Base-by-base conservation (phyloP, 1,284 basidiomycete genomes). In the Agaricales sp. region DNA sequence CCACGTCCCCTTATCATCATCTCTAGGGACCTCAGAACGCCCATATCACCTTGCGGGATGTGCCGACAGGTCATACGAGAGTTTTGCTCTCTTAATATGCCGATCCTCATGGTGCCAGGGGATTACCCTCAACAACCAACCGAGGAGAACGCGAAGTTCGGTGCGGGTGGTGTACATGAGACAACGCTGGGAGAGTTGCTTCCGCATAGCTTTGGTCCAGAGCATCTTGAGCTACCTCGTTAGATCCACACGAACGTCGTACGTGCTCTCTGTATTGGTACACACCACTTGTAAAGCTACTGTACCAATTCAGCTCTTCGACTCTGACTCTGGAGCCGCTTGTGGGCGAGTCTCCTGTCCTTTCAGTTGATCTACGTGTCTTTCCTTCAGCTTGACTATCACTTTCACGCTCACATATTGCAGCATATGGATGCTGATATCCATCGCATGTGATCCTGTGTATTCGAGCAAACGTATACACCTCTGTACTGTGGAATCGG, bases 21-120 rank as follows among this genome's bases (percentile, higher is more conserved):
- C 21, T 19, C 18, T 57, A 83, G 81, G 13, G 84, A 92, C 57
- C 77, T 91, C 8, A 60, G 73, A 0, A 67, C 74, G 0, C 62
- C 82, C 0, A 71, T 84, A 45, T 86, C 88, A 0, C 91, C 91
- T 0, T 97, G 93, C 61, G 93, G 93, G 13, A 81, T 95, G 54
- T 97, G 93, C 59, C 82, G 92, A 4, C 93, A 97, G 63, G 77
- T 94, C 49, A 78, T 96, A 48, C 81, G 90, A 49, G 93, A 97
- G 64, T 96, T 96, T 63, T 91, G 89, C 59, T 62, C 76, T 3
- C 74, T 78, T 20, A 64, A 80, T 37, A 86, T 87, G 70, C 89
- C 90, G 0, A 75, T 96, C 47, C 70, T 87, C 30, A 79, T 96
- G 51, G 75, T 92, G 8, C 81, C 86, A 0, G 75, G 74, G 1